Base-by-base conservation (phyloP, 208 protist genomes). In the Leishmania amazonensis region DNA sequence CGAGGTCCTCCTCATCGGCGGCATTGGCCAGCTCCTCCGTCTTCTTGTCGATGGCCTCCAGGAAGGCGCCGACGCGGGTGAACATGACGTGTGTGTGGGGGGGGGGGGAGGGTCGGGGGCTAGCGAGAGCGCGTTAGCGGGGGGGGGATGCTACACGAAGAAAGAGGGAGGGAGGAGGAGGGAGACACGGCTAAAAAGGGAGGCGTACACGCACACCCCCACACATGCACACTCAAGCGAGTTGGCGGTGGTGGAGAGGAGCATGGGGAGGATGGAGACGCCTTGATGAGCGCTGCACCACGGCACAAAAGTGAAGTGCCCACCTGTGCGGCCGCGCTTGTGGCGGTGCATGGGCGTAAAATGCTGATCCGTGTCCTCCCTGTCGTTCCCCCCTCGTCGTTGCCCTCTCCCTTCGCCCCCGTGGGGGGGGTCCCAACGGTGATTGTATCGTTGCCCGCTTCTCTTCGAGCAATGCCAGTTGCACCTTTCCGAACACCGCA, bases 1-100 rank as follows among this genome's bases (percentile, higher is more conserved):
- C 77, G 31, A 81, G 64, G 62, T 78, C 79, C 19, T 83, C 35
- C 49, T 83, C 80, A 38, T 84, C 84, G 4, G 75, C 84, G 1
- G 75, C 83, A 65, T 84, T 73, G 42, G 77, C 82, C 68, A 82
- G 76, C 75, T 78, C 81, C 67, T 83, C 81, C 42, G 83, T 80
- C 76, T 88, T 82, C 31, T 89, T 79, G 62, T 89, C 87, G n/a
- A 91, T 84, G n/a, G 89, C 85, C 75, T 89, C 88, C n/a, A 85
- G 28, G 15, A 86, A 80, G 54, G 83, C 83, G 38, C 77, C 80
- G 38, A 86, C 83, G 19, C 83, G 78, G 42, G 68, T 83, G 67
- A 86, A 77, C 83, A 86, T 85, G 4, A 45, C 38, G 38, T 35
- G 31, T 35, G 31, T 35, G 31, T 35, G 31, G 0, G 31, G 31